Conservation (phyloP, 2,329 filamentous ascomycete genomes). For the Didymosphaeria variabile region DNA sequence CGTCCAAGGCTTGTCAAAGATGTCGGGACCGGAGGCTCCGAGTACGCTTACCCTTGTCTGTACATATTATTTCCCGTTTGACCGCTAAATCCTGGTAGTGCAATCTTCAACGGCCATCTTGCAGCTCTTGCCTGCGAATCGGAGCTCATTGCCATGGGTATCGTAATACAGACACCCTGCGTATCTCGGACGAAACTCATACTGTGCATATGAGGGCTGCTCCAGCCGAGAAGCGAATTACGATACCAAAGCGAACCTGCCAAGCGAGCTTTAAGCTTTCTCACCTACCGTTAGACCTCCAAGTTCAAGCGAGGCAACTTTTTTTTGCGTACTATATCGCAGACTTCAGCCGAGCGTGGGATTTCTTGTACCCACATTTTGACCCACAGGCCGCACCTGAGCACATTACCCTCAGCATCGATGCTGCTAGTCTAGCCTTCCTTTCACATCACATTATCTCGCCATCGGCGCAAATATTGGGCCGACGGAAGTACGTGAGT, state of each 20-base stretch:
- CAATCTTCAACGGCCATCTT: constrained; percentile 31
- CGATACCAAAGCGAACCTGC: neutral
- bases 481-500: constrained; percentile 34
- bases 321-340: constrained; percentile 39
- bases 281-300: constrained; percentile 28
- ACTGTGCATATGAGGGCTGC: constrained; percentile 26
- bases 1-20: constrained; percentile 30
- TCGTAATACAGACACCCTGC: constrained; percentile 32
- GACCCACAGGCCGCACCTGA: constrained; percentile 25
- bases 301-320: constrained; percentile 29
- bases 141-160: constrained; percentile 33
- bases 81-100: constrained; percentile 28
- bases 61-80: neutral
- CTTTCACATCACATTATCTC: constrained; percentile 32
- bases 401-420: constrained; percentile 35
- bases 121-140: constrained; percentile 34
- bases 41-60: constrained; percentile 17
- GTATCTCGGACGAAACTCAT: constrained; percentile 37
- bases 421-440: constrained; percentile 41
- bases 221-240: constrained; percentile 3
- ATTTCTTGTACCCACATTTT: constrained; percentile 31
- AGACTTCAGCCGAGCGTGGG: constrained; percentile 36
- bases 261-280: constrained; percentile 13
- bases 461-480: constrained; percentile 25
- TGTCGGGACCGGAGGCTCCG: constrained; percentile 30